Evolutionary conservation across 306 rosid genomes (phyloP), one percentile per base, ranked within the genome.

Genomic region (Phaseolus lunatus): DNA sequence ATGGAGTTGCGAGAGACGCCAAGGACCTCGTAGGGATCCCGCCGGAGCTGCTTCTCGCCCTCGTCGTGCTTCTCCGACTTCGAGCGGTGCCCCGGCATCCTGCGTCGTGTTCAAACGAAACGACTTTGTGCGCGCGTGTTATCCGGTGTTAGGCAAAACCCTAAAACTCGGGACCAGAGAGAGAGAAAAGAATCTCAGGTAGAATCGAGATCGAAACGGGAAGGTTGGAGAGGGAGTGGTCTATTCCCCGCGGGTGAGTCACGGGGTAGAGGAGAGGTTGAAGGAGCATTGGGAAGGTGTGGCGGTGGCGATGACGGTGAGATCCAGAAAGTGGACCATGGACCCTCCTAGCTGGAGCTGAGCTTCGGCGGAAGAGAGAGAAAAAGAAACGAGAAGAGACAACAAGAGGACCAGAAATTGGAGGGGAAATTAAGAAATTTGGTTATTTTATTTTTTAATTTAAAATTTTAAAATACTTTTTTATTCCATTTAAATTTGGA

Each of bases 1-100:
- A 90, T 85, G 56, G 96, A 91, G 91, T 67, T 91, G 78, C 89
- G 85, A 2, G 89, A 87, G 84, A 96, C 93, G 50, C 96, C 96
- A 39, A 96, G 98, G n/a, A 96, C 98, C 85, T 93, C 99, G 27
- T 96, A 96, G 0, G 99, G 96, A 75, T 96, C 99, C 33, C 98
- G 91, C 80, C 98, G 97, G 76, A 80, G 87, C 86, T 81, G 90
- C 80, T 87, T 88, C 41, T 84, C 86, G 33, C 85, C 87, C 72
- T 85, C 87, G 72, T 85, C 93, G 1, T 65, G 90, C 83, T 89
- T 96, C 86, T 88, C 99, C 71, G 98, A 84, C 79, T 93, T 91
- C 76, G 99, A 88, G 84, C 93, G 77, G 80, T 81, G 84, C 16
- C 78, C 85, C 75, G 97, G 92, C 99, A 93, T 96, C 87, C 29